Base-by-base conservation (phyloP, 768 basidiomycete species). In the Macrolepiota albuminosa region DNA sequence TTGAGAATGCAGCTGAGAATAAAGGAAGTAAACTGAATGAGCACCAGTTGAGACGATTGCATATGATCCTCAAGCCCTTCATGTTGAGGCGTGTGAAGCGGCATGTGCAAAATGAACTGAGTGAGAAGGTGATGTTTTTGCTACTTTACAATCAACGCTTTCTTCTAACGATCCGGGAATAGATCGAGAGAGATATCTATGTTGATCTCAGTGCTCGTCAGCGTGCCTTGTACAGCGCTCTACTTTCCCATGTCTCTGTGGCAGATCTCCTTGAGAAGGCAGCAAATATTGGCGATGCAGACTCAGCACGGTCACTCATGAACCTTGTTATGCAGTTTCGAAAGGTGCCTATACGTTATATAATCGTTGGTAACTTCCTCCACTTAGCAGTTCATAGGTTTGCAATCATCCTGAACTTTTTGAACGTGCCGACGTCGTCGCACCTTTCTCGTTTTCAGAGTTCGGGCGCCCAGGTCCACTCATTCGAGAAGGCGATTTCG, bases 241-340 rank as follows among this genome's bases (percentile, higher is more conserved):
- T 99, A 49, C 81, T 95, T 18, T 89, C 93, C 48, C 95, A 96
- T 68, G 93, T 98, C 42, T 98, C 96, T 50, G 88, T 99, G 55
- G 85, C 93, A 16, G 97, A 98, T 70, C 84, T 99, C 39, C 78
- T 99, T 52, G 90, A 90, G 66, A 95, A 97, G 72, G 95, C 97
- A 10, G 87, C 92, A 4, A 91, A 91, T 64, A 85, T 93, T 61
- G 91, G 93, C 16, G 93, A 96, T 66, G 91, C 86, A 6, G 92
- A 95, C 64, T 93, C 92, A 34, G 93, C 95, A 54, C 87, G 93
- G 56, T 93, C 94, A 7, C 77, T 99, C 61, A 98, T 98, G 96
- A 99, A 98, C 73, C 82, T 99, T 61, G 97, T 99, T 62, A 99
- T 99, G 97, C 97, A 99, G 72, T 98, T 98, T 81, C 88, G 97